Conservation (phyloP, 345 rosid species). For the Reutealis trisperma region DNA sequence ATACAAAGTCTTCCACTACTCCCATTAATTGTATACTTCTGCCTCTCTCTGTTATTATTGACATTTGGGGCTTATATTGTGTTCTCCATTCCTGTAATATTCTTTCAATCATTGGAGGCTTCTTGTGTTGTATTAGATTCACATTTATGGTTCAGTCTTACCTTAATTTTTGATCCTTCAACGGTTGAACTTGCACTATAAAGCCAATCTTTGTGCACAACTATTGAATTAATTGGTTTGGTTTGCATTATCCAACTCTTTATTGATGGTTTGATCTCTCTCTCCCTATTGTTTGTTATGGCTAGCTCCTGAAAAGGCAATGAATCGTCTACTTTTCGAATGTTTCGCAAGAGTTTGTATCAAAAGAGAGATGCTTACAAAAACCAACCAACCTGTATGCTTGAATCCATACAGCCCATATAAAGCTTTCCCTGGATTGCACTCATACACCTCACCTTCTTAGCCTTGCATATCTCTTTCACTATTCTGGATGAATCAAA, state of each 20-base stretch:
- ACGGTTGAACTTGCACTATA: slow-evolving; percentile 67
- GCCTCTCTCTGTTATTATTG: slow-evolving; percentile 54
- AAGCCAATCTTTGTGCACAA: slow-evolving; percentile 77
- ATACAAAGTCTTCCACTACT: slow-evolving; percentile 88
- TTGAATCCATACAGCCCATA: slow-evolving; percentile 76
- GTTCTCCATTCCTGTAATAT: slow-evolving; percentile 73
- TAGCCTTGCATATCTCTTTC: slow-evolving; percentile 56
- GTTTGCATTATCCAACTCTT: slow-evolving; percentile 72
- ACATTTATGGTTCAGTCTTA: slow-evolving; percentile 11
- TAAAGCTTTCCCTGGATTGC: slow-evolving; percentile 69
- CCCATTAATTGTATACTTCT: slow-evolving; percentile 54
- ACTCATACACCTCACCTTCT: slow-evolving; percentile 62
- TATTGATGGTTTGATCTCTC: slow-evolving; percentile 69
- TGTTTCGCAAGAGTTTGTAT: neutral
- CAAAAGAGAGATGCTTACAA: neutral
- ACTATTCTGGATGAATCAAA: slow-evolving; percentile 62
- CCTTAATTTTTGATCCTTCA: slow-evolving; percentile 77
- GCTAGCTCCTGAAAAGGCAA: slow-evolving; percentile 54
- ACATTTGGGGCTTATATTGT: slow-evolving; percentile 54
- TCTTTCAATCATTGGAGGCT: slow-evolving; percentile 11
- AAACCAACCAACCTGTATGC: slow-evolving; percentile 58
- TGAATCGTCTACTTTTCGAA: neutral
- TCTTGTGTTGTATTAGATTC: neutral
- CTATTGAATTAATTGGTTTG: slow-evolving; percentile 63
- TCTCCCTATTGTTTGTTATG: slow-evolving; percentile 46